Base-by-base conservation (phyloP, 2,329 filamentous ascomycete genomes). In the Hymenoscyphus salicellus region DNA sequence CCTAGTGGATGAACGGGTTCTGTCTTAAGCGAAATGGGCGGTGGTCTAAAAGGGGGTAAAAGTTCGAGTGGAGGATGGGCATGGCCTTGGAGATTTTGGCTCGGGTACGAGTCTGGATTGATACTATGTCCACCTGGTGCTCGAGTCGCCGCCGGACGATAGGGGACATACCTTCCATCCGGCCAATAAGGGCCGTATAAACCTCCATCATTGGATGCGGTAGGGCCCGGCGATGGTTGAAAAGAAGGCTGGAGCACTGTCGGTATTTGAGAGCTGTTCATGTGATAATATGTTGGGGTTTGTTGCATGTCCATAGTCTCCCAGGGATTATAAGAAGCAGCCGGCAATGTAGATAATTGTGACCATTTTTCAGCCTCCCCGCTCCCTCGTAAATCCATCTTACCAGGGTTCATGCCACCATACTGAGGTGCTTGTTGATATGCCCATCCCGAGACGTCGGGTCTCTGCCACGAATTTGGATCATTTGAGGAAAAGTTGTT, bases 141-240 rank as follows among this genome's bases (percentile, higher is more conserved):
- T 65, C 83, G 79, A 65, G 84, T 76, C 5, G 84, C 83, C 41
- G 84, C 83, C 14, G 85, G 84, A 65, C 84, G 80, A 73, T 87
- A 87, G 14, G 85, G 74, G 20, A 72, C 69, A 61, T 72, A 76
- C 55, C 83, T 84, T n/a, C 85, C 85, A 78, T 87, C 83, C 23
- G 85, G 84, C 84, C 84, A 88, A 71, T 87, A 87, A 32, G 84
- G 84, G 0, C 85, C 85, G 74, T 84, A 87, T 5, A 82, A 80
- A 8, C 83, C 83, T 62, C 81, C 80, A 33, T 82, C 81, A 61
- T 84, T 84, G 1, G 84, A 83, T 33, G 84, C 84, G 7, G 85
- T 86, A 32, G 84, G 84, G 2, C 84, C 84, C 59, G 84, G 76
- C 63, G 80, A 81, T 68, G 84, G 82, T 60, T 87, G 86, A 64